Percentiles rank a stretch among this genome's conserved stretches.
Evolutionary conservation across 768 basidiomycete genomes (phyloP).

Genomic region (Podaxis sp.): DNA sequence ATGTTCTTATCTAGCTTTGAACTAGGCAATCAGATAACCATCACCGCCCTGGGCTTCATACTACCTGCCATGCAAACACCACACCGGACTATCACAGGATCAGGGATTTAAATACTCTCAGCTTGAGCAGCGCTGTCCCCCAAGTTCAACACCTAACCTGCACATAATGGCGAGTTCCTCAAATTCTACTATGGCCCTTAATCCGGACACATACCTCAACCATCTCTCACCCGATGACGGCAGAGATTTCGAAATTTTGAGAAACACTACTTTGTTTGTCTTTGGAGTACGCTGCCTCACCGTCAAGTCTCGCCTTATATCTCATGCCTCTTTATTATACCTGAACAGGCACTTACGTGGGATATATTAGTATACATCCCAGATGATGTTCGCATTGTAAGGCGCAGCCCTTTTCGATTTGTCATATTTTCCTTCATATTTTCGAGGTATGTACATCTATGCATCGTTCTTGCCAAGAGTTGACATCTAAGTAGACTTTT

Average conservation of each 20-base stretch:
- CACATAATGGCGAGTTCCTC: background rate
- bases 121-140: too few species aligned
- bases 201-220: slow-evolving; percentile 5
- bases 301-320: background rate
- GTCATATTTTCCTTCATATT: slow-evolving; percentile 3
- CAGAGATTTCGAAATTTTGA: background rate
- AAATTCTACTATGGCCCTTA: background rate
- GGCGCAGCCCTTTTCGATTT: background rate
- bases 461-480: too few species aligned
- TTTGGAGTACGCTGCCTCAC: background rate
- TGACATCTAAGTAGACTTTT: background rate
- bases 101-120: too few species aligned
- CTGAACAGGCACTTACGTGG: background rate
- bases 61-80: too few species aligned
- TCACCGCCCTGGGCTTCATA: too few species aligned
- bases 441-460: background rate
- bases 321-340: background rate
- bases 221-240: background rate
- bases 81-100: too few species aligned
- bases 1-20: too few species aligned
- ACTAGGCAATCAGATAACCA: too few species aligned
- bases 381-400: background rate
- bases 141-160: too few species aligned
- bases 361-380: background rate
- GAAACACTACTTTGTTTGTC: background rate